Conservation (phyloP, 257 asterid species). For the Solanum lycopersicoides region DNA sequence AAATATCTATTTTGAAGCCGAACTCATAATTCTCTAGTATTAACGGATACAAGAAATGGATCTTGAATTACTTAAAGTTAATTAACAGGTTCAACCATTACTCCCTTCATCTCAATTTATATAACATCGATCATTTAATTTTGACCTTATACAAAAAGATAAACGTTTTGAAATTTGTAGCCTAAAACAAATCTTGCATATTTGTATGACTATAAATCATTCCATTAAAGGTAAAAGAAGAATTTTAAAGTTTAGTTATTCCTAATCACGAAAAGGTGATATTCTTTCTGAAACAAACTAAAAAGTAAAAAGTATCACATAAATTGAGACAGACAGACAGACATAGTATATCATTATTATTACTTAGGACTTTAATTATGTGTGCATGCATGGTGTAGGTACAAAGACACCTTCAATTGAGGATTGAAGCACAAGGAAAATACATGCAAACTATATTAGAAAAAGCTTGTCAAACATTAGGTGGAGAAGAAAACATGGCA, state of each 20-base stretch:
- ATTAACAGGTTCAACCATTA: neutral
- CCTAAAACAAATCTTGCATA: neutral
- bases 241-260: no score
- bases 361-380: conserved; percentile 1
- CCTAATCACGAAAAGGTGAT: neutral
- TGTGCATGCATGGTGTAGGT: conserved; percentile 46
- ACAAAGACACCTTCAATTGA: conserved; percentile 89
- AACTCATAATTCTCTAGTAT: neutral
- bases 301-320: neutral
- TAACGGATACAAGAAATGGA: neutral
- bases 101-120: neutral
- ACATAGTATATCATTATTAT: neutral
- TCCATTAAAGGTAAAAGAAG: neutral
- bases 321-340: neutral
- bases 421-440: conserved; percentile 97
- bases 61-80: neutral
- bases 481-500: conserved; percentile 47
- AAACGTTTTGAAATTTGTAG: neutral
- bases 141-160: no score
- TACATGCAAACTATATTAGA: conserved; percentile 95
- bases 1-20: no score
- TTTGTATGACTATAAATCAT: neutral
- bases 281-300: no score
- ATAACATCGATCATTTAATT: no score
- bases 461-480: conserved; percentile 93